Percentiles rank a stretch among this genome's conserved stretches.
Conservation (phyloP, 805 yeast species). For the Candida quercuum region DNA sequence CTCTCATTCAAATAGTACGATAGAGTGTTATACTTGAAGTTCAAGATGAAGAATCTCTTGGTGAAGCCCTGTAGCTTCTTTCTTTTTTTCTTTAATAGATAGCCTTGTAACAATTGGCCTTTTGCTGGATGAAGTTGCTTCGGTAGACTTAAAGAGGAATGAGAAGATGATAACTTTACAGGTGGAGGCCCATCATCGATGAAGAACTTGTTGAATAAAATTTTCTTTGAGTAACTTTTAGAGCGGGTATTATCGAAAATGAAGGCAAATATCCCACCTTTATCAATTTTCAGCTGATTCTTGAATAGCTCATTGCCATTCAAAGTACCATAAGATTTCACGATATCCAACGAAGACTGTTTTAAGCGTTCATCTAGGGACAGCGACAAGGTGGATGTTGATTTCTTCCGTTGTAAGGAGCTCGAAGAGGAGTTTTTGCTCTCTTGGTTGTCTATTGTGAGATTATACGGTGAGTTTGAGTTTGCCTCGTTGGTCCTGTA, state of each 20-base stretch:
- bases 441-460: neutral
- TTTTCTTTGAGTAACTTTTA: conserved; percentile 75
- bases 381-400: conserved; percentile 34
- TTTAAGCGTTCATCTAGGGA: conserved; percentile 54
- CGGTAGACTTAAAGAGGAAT: conserved; percentile 15
- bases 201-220: conserved; percentile 49
- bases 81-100: conserved; percentile 72
- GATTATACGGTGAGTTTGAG: neutral
- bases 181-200: conserved; percentile 13
- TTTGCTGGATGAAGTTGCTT: conserved; percentile 40
- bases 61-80: conserved; percentile 83
- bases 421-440: conserved; percentile 15
- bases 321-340: conserved; percentile 52
- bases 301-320: conserved; percentile 55
- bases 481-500: conserved; percentile 22
- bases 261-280: conserved; percentile 77
- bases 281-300: conserved; percentile 53
- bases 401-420: conserved; percentile 25
- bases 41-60: conserved; percentile 78
- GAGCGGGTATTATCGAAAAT: conserved; percentile 91
- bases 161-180: conserved; percentile 10
- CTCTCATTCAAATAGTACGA: conserved; percentile 73
- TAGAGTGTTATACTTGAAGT: conserved; percentile 74
- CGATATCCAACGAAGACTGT: conserved; percentile 43
- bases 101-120: conserved; percentile 74